Evolutionary conservation across 345 rosid species (phyloP), one percentile per base, ranked within the genome.

Genomic region (Theobroma cacao): DNA sequence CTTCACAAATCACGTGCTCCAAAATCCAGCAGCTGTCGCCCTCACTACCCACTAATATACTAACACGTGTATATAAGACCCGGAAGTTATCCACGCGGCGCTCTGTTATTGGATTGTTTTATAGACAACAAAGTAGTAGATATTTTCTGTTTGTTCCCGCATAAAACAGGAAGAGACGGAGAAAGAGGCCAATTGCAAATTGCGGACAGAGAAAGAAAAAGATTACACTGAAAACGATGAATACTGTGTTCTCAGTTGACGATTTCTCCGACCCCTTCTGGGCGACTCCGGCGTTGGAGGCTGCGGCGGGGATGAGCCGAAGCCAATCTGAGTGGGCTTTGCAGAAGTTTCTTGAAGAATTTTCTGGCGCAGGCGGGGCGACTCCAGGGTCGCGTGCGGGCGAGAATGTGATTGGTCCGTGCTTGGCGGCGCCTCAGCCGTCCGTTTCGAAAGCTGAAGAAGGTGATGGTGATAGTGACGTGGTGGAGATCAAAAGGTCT

Each of bases 281-380:
- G 90, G 84, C 80, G 53, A 36, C 80, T 74, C 62, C 89, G 65
- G 71, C 84, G 67, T 79, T 79, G 50, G 67, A 12, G 24, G 62
- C 84, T 31, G 74, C 86, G 1, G 75, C 84, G 80, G 89, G 87
- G 70, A 89, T 94, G 85, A 81, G 77, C 31, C 82, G 91, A 64
- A 89, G 93, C 83, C 85, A 82, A 34, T 92, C 97, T 50, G 93
- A 91, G 77, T 92, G 97, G 97, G 92, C 88, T 53, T 75, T 91
- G 11, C 89, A 92, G 30, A 88, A 80, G 75, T 77, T 92, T 70
- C 84, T 92, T 5, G 83, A 84, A 60, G 94, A 90, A 76, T 78
- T 84, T 75, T 52, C 85, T 68, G 82, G 81, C 48, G 38, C 85
- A 41, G 82, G 80, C 62, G 80, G 85, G 28, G 70, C 74, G 22